Conservation (phyloP, 306 rosid genomes). For the Lupinus albus region DNA sequence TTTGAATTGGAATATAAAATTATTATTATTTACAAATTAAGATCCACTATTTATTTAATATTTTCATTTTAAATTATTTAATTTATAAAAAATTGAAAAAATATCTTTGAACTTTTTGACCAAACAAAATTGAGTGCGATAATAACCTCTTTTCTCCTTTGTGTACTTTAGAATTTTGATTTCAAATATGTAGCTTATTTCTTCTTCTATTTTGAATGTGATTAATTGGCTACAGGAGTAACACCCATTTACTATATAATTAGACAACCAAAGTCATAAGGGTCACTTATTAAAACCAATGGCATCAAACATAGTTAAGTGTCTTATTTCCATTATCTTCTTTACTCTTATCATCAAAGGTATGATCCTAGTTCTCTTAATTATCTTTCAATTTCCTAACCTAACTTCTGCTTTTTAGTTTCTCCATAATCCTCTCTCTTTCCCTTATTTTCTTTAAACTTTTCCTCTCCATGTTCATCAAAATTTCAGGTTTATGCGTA, state of each 20-base stretch:
- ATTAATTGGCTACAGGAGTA: no score
- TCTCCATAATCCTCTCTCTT: not conserved
- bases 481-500: constrained; percentile 45
- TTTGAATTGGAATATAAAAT: no score
- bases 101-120: no score
- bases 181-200: no score
- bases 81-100: no score
- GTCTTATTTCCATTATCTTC: constrained; percentile 29
- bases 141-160: no score
- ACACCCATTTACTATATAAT: not conserved
- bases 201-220: no score
- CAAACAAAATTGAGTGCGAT: no score
- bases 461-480: not conserved
- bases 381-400: not conserved
- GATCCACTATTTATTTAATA: no score
- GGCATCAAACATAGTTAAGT: constrained; percentile 14
- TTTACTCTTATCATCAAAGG: constrained; percentile 41
- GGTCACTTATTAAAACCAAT: not conserved
- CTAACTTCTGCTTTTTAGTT: not conserved
- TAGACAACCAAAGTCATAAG: constrained; percentile 8
- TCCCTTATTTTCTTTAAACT: not conserved
- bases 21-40: no score
- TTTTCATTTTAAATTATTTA: no score
- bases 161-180: no score
- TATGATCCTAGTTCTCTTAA: constrained; percentile 8